Evolutionary conservation across 805 yeast species (phyloP).

Genomic region (Debaryomyces prosopidis): DNA sequence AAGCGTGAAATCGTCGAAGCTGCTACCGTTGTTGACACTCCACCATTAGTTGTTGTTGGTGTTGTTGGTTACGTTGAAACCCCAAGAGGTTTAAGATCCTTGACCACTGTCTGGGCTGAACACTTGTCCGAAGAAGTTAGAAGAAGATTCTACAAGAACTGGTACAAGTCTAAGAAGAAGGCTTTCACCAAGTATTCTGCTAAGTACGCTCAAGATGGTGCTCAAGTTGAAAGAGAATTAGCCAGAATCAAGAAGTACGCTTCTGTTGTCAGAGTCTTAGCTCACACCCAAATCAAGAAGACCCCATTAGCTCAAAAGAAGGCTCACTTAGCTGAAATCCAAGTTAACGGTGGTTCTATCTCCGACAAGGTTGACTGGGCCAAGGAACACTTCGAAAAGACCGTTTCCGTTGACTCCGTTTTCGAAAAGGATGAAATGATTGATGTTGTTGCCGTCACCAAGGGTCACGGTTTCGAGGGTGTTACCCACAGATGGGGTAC

Average conservation of each 20-base stretch:
- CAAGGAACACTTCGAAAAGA: conserved; percentile 98
- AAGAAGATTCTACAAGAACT: conserved; percentile 99
- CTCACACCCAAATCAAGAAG: conserved; percentile 99
- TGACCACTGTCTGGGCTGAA: conserved; percentile 99
- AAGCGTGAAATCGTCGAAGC: conserved; percentile 99
- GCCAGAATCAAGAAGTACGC: conserved; percentile 99
- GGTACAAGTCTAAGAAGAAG: conserved; percentile 99
- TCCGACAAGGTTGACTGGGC: conserved; percentile 99
- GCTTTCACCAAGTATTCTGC: conserved; percentile 99
- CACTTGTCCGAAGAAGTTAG: conserved; percentile 98
- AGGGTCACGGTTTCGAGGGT: conserved; percentile 99
- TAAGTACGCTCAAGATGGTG: conserved; percentile 91
- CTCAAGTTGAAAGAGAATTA: conserved; percentile 89
- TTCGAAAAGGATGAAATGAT: conserved; percentile 98
- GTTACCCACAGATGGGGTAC: conserved; percentile 99
- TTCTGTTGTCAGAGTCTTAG: conserved; percentile 97
- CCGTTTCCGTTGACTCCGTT: conserved; percentile 92
- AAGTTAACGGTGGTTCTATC: conserved; percentile 98
- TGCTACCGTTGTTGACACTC: conserved; percentile 98
- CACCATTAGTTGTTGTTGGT: conserved; percentile 98
- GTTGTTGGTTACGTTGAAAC: conserved; percentile 99
- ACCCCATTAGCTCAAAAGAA: conserved; percentile 99
- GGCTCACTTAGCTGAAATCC: conserved; percentile 99
- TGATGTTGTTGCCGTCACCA: conserved; percentile 98
- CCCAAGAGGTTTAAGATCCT: conserved; percentile 99